Evolutionary conservation across 129 eudicot species (phyloP).

Genomic region (Lonicera japonica): DNA sequence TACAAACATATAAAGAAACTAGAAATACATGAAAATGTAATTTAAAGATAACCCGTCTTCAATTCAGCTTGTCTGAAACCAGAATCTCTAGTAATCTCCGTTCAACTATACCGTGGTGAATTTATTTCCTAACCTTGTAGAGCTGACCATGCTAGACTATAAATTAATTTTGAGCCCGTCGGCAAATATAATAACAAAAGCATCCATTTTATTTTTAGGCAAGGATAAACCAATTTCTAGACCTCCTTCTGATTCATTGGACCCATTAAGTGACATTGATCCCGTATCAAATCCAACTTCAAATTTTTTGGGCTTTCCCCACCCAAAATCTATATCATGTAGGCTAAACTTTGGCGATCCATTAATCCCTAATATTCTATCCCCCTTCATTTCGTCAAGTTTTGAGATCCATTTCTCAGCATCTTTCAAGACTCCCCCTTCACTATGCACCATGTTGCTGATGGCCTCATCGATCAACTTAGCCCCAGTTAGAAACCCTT

Average conservation of each 20-base stretch:
- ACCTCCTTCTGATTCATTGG: slow-evolving; percentile 11
- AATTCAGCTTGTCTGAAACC: no score
- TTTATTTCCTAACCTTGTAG: no score
- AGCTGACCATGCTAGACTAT: no score
- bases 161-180: slow-evolving; percentile 1
- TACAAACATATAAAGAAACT: no score
- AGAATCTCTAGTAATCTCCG: no score
- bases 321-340: slow-evolving; percentile 25
- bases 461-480: slow-evolving; percentile 6
- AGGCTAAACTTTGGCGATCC: slow-evolving; percentile 29
- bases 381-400: background rate
- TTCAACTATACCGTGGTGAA: no score
- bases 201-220: slow-evolving; percentile 11
- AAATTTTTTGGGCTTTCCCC: slow-evolving; percentile 27
- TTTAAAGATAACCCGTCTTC: no score
- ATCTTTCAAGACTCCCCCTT: slow-evolving; percentile 8
- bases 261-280: slow-evolving; percentile 12
- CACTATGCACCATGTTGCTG: background rate
- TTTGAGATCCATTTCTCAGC: background rate
- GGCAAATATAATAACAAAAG: slow-evolving; percentile 4
- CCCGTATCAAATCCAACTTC: slow-evolving; percentile 9
- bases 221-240: slow-evolving; percentile 27
- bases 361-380: slow-evolving; percentile 1
- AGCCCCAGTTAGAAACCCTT: slow-evolving; percentile 19
- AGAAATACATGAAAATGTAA: no score